A percentile compares a stretch with the other conserved stretches of the same genome.
Evolutionary conservation across 139 green algal genomes (phyloP).

Genomic region (Chlamydomonas sphaeroides): DNA sequence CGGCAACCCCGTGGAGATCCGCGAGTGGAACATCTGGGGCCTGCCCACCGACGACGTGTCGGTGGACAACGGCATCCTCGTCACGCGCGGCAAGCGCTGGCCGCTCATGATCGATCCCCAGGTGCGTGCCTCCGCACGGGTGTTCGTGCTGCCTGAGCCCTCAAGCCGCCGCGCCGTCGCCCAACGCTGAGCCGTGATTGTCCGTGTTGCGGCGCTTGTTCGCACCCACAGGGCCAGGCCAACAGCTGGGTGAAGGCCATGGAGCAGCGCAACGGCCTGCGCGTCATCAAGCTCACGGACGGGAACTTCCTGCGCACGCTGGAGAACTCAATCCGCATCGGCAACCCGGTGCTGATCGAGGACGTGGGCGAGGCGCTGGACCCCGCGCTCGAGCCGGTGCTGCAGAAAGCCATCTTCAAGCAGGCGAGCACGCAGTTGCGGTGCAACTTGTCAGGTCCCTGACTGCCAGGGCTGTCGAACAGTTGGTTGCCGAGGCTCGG

Average conservation of each 20-base stretch:
- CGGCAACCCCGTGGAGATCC: constrained; percentile 75
- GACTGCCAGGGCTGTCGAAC: too few relatives aligned
- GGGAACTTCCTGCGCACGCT: constrained; percentile 80
- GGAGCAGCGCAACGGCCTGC: constrained; percentile 80
- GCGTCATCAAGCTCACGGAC: constrained; percentile 80
- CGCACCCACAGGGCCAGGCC: constrained; percentile 64
- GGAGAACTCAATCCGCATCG: constrained; percentile 83
- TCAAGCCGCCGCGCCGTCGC: too few relatives aligned
- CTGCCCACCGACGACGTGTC: constrained; percentile 83
- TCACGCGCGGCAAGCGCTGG: constrained; percentile 81
- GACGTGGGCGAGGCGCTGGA: constrained; percentile 77
- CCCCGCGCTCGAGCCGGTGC: constrained; percentile 82
- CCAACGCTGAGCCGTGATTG: too few relatives aligned
- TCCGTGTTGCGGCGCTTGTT: too few relatives aligned
- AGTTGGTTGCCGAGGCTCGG: too few relatives aligned
- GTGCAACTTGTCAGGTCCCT: too few relatives aligned
- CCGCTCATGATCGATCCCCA: constrained; percentile 92
- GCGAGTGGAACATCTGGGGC: constrained; percentile 84
- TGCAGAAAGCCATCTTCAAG: constrained; percentile 74
- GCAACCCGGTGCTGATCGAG: constrained; percentile 61
- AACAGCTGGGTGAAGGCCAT: constrained; percentile 87
- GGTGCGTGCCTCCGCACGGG: constrained; percentile 16
- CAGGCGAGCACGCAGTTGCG: too few relatives aligned
- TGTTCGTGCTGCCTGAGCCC: too few relatives aligned
- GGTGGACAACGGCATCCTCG: constrained; percentile 86